Conservation (phyloP, 345 rosid genomes). For the Salix koriyanagi region DNA sequence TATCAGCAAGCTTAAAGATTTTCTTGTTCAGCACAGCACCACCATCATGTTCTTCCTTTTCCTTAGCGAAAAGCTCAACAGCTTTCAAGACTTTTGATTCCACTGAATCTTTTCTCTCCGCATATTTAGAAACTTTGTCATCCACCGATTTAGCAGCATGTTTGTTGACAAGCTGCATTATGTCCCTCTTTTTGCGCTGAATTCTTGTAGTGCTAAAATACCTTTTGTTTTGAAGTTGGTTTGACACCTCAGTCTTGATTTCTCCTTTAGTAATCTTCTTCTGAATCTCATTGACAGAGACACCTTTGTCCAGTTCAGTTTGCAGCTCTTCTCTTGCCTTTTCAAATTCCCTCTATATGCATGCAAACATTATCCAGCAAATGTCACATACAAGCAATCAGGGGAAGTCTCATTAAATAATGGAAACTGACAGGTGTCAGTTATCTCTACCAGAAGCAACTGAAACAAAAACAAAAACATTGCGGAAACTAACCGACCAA, state of each 20-base stretch:
- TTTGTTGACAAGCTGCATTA: slow-evolving; percentile 58
- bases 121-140: slow-evolving; percentile 30
- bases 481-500: slow-evolving; percentile 5
- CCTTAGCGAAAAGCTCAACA: slow-evolving; percentile 59
- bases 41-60: slow-evolving; percentile 50
- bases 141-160: slow-evolving; percentile 35
- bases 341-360: slow-evolving; percentile 54
- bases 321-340: slow-evolving; percentile 65
- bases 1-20: slow-evolving; percentile 63
- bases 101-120: slow-evolving; percentile 27
- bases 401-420: slow-evolving; percentile 2
- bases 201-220: slow-evolving; percentile 47
- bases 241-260: slow-evolving; percentile 35
- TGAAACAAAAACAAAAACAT: not conserved
- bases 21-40: slow-evolving; percentile 52
- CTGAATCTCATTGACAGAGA: slow-evolving; percentile 48
- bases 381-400: slow-evolving; percentile 1
- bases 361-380: slow-evolving; percentile 12
- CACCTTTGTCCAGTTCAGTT: slow-evolving; percentile 55
- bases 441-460: not conserved
- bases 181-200: slow-evolving; percentile 74
- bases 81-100: slow-evolving; percentile 55
- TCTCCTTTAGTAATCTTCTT: slow-evolving; percentile 55
- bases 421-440: not conserved
- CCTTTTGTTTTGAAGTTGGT: slow-evolving; percentile 36